Evolutionary conservation across 2,329 filamentous ascomycete genomes (phyloP).

Genomic region (Fusarium marasasianum): DNA sequence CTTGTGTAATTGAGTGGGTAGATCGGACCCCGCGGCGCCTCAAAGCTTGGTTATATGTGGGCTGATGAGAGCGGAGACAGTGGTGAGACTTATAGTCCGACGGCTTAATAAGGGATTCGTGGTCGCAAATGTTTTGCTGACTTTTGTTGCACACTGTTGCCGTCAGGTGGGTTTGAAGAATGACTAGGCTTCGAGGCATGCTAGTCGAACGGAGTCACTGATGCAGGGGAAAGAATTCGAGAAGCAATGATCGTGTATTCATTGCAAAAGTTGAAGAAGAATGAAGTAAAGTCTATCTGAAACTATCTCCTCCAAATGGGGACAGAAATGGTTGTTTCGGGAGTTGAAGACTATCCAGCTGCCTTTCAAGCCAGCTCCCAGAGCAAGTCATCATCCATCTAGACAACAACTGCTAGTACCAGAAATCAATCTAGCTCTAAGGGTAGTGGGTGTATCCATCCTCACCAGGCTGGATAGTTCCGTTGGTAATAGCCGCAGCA

Average conservation of each 20-base stretch:
- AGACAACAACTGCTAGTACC: not conserved
- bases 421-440: not conserved
- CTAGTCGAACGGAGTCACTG: rapidly evolving
- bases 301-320: not conserved
- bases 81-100: not conserved
- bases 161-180: rapidly evolving
- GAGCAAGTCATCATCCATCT: too few species aligned
- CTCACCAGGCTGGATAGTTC: slow-evolving; percentile 67
- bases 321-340: not conserved
- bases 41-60: rapidly evolving
- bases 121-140: rapidly evolving
- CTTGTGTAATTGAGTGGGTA: rapidly evolving
- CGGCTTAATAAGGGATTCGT: rapidly evolving
- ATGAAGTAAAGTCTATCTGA: slow-evolving; percentile 3
- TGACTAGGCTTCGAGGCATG: not conserved
- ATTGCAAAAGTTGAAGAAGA: not conserved
- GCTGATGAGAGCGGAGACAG: not conserved
- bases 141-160: rapidly evolving
- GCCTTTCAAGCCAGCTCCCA: not conserved
- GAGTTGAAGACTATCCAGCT: not conserved
- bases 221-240: rapidly evolving
- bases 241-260: not conserved
- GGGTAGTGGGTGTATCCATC: slow-evolving; percentile 20
- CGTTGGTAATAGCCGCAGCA: slow-evolving; percentile 67
- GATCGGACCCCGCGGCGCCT: not conserved